A percentile compares a stretch with the other conserved stretches of the same genome.
These are phyloP conservation scores for Solanum hybrid DNA, from an alignment of 305 asterid genomes.

Conservation along the genomic window DNA sequence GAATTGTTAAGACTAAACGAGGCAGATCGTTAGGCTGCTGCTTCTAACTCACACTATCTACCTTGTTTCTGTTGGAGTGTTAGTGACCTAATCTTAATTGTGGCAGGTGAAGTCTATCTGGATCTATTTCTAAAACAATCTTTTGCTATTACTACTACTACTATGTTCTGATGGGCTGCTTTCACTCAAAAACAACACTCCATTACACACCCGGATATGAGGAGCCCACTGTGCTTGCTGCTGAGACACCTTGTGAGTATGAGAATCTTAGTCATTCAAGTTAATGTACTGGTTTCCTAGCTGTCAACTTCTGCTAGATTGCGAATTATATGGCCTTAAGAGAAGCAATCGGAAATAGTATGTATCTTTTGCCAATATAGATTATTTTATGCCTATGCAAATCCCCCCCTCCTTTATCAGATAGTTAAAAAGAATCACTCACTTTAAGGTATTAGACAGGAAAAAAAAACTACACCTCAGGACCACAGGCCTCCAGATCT, in stretches of 20 bases:
- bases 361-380: neutral
- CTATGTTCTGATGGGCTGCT: constrained; percentile 54
- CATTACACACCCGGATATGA: constrained; percentile 55
- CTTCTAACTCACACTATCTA: neutral
- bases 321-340: neutral
- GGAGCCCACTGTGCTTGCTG: constrained; percentile 70
- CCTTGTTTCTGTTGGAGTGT: neutral
- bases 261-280: neutral
- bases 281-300: neutral
- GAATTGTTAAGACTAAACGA: neutral
- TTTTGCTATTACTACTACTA: neutral
- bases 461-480: neutral
- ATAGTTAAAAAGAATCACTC: neutral
- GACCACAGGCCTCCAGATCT: neutral
- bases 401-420: neutral
- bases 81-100: neutral
- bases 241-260: constrained; percentile 86
- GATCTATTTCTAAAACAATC: neutral
- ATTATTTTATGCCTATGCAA: neutral
- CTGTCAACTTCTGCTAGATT: neutral
- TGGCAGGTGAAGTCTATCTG: neutral
- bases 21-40: neutral
- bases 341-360: neutral
- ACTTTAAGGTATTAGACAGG: neutral
- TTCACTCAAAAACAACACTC: constrained; percentile 34